Base-by-base conservation (phyloP, 768 basidiomycete genomes). In the Austroboletus eburneus region DNA sequence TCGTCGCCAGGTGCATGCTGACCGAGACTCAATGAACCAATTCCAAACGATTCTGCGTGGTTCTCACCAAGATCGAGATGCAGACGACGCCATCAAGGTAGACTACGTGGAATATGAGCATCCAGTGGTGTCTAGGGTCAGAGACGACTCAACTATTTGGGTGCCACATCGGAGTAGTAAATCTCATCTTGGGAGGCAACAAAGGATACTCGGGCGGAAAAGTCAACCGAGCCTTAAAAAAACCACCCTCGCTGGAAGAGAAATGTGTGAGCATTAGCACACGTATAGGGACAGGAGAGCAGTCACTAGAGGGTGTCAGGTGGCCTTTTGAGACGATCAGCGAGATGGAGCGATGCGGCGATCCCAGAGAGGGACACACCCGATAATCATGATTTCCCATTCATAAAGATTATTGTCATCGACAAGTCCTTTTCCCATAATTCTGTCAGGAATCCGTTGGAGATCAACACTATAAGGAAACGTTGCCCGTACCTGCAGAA, bases 1-100 rank as follows among this genome's bases (percentile, higher is more conserved):
- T 99, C 95, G 32, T 94, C 91, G 25, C 93, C 95, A 0, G 95
- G 95, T 29, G 89, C 82, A 61, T 98, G 95, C 91, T 96, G 55
- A 5, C 25, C 36, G 20, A 33, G 45, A 54, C 24, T 25, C 25
- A 21, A 43, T 54, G 21, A 54, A 36, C 24, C 22, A 41, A 21
- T 23, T 9, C 36, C 14, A 45, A 17, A 43, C 5, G 44, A 24
- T 21, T 3, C 2, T 14, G 30, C 13, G 25, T 1, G 42, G 45
- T 30, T 65, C 80, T 62, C 51, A 87, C 88, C 59, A 99, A 75
- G 59, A 99, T 98, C 39, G 94, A 97, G 45, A 99, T 89, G 71
- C 95, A 99, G 39, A 99, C 95, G 23, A 77, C 78, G 17, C 95
- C 95, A 66, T 92, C 88, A 4, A 86, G 64, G 65, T 99, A 99